phyloP scores from a whole-genome alignment of 2,329 filamentous ascomycete species.

The Aspergillus novofumigatus region DNA sequence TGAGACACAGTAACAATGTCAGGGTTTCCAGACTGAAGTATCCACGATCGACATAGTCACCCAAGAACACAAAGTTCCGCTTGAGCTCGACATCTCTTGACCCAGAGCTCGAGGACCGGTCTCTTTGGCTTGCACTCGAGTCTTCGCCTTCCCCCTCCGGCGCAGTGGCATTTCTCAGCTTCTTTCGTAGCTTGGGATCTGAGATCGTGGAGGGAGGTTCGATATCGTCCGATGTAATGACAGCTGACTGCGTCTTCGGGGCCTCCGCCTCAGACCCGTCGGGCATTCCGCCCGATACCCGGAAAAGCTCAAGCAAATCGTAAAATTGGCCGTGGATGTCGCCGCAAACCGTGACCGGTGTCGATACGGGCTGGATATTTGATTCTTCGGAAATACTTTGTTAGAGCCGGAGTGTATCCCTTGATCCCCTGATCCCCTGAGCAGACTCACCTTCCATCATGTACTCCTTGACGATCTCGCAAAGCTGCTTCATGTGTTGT shows the following conservation, averaged over 20 bases:
- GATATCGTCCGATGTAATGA: constrained; percentile 86
- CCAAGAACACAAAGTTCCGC: constrained; percentile 69
- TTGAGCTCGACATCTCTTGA: constrained; percentile 44
- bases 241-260: constrained; percentile 63
- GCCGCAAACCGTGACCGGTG: constrained; percentile 93
- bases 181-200: constrained; percentile 80
- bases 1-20: constrained; percentile 67
- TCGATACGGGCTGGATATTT: constrained; percentile 96
- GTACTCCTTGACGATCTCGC: constrained; percentile 97
- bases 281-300: constrained; percentile 94
- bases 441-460: constrained; percentile 80
- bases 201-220: constrained; percentile 87
- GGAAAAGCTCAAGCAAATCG: constrained; percentile 93
- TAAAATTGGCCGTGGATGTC: constrained; percentile 99
- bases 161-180: constrained; percentile 57
- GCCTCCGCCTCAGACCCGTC: constrained; percentile 69
- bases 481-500: constrained; percentile 95
- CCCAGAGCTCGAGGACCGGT: constrained; percentile 26
- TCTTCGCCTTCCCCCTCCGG: constrained; percentile 29
- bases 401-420: background rate
- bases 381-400: constrained; percentile 60
- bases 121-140: constrained; percentile 17
- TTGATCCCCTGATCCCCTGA: background rate
- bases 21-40: constrained; percentile 73
- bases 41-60: constrained; percentile 70